phyloP scores from a whole-genome alignment of 2,329 filamentous ascomycete genomes.

The Tolypocladium pustulatum region DNA sequence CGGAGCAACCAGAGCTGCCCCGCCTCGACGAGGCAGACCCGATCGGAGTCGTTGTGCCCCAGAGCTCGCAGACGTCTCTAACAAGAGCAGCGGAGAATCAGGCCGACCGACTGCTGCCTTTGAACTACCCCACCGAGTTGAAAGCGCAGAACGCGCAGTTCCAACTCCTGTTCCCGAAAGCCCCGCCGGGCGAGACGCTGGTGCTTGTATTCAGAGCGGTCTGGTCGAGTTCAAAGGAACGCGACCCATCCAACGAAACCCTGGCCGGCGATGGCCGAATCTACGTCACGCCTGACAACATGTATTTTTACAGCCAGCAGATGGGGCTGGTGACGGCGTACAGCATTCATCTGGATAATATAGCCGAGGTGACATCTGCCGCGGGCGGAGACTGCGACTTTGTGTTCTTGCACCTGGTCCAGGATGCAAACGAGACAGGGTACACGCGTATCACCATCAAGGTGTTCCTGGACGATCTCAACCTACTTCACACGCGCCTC shows the following conservation, averaged over 20 bases:
- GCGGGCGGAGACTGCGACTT: constrained; percentile 89
- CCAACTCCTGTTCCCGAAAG: constrained; percentile 76
- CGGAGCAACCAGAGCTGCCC: constrained; percentile 18
- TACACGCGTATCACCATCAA: constrained; percentile 77
- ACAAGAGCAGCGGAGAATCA: constrained; percentile 16
- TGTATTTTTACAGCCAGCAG: constrained; percentile 96
- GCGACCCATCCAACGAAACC: constrained; percentile 27
- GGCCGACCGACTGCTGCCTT: constrained; percentile 49
- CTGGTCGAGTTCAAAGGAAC: constrained; percentile 51
- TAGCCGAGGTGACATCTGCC: constrained; percentile 82
- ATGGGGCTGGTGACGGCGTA: constrained; percentile 84
- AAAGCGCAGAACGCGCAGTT: constrained; percentile 89
- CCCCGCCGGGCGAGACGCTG: constrained; percentile 66
- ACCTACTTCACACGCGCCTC: constrained; percentile 70
- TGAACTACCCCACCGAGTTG: constrained; percentile 70
- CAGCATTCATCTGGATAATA: constrained; percentile 60
- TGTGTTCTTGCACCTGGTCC: constrained; percentile 68
- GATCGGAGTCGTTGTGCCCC: constrained; percentile 28
- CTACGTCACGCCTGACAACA: constrained; percentile 75
- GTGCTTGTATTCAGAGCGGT: constrained; percentile 88
- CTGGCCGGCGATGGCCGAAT: constrained; percentile 61
- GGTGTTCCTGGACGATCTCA: constrained; percentile 81
- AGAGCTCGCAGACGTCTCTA: constrained; percentile 15
- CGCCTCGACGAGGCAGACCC: constrained; percentile 27
- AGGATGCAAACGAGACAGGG: constrained; percentile 50